Conservation (phyloP, 2,329 filamentous ascomycete genomes). For the Talaromyces funiculosus region DNA sequence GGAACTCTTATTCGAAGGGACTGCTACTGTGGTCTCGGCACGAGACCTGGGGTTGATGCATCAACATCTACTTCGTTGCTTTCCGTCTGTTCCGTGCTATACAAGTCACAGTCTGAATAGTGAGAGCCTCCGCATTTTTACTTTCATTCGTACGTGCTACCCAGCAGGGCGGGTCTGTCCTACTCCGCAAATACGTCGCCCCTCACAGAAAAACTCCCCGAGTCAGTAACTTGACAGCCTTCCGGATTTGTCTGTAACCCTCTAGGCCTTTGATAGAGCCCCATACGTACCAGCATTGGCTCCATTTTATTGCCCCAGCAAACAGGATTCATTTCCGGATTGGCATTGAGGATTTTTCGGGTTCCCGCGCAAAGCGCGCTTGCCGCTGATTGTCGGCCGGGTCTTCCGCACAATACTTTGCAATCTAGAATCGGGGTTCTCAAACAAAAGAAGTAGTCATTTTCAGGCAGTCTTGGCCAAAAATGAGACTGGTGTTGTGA, state of each 20-base stretch:
- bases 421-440: not conserved
- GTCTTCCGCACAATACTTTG: not conserved
- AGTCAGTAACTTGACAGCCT: constrained; percentile 6
- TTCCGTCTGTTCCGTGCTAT: not conserved
- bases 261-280: constrained; percentile 9
- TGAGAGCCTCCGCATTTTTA: constrained; percentile 9
- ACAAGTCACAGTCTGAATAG: not conserved
- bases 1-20: not conserved
- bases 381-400: constrained; percentile 24
- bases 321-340: constrained; percentile 10
- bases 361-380: constrained; percentile 35
- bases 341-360: constrained; percentile 17
- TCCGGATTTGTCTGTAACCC: not conserved
- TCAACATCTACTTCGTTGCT: not conserved
- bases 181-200: constrained; percentile 9
- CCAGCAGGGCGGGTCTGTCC: constrained; percentile 11
- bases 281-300: constrained; percentile 3
- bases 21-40: not conserved
- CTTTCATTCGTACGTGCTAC: not conserved
- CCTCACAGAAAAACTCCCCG: not conserved
- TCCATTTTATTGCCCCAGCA: constrained; percentile 17
- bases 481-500: not conserved
- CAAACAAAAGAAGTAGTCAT: not conserved
- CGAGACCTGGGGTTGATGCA: not conserved
- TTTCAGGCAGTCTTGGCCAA: not conserved